These are phyloP conservation scores for Ustilago tritici DNA, from an alignment of 1,284 basidiomycete species.

Conservation along the genomic window DNA sequence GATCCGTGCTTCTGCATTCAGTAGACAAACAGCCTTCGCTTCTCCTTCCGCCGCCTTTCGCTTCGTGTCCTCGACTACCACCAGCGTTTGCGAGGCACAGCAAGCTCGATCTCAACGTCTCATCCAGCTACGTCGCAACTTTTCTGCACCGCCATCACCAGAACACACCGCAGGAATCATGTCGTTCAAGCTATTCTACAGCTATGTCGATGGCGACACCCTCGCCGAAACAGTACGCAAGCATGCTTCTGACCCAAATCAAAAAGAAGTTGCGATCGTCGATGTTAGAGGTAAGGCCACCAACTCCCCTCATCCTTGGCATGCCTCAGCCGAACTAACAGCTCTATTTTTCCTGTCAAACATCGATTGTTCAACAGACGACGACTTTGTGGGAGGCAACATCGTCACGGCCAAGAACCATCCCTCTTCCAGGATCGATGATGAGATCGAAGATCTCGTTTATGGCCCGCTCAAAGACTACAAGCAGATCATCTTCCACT, in stretches of 20 bases:
- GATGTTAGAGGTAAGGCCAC: constrained; percentile 60
- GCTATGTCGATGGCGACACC: constrained; percentile 56
- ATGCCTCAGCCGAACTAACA: neutral
- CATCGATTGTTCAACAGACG: constrained; percentile 43
- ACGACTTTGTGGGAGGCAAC: constrained; percentile 70
- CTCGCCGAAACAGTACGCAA: constrained; percentile 50
- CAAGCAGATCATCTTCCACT: constrained; percentile 70
- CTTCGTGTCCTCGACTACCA: constrained; percentile 5
- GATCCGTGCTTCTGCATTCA: neutral
- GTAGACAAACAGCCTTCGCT: neutral
- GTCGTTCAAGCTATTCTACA: constrained; percentile 59
- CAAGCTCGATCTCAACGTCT: constrained; percentile 17
- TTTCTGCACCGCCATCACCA: constrained; percentile 9
- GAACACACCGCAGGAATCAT: constrained; percentile 13
- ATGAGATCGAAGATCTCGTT: constrained; percentile 62
- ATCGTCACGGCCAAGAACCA: constrained; percentile 64
- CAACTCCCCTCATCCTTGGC: neutral
- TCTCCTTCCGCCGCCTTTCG: neutral
- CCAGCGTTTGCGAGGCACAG: neutral
- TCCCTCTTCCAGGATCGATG: constrained; percentile 56
- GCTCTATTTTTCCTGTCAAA: too few species aligned
- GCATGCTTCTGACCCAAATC: constrained; percentile 22
- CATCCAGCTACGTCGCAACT: constrained; percentile 32
- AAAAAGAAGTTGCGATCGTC: constrained; percentile 56
- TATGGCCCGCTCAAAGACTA: constrained; percentile 52